These are phyloP conservation scores for Aureobasidium sp. DNA, from an alignment of 2,329 filamentous ascomycete species.

Conservation along the genomic window DNA sequence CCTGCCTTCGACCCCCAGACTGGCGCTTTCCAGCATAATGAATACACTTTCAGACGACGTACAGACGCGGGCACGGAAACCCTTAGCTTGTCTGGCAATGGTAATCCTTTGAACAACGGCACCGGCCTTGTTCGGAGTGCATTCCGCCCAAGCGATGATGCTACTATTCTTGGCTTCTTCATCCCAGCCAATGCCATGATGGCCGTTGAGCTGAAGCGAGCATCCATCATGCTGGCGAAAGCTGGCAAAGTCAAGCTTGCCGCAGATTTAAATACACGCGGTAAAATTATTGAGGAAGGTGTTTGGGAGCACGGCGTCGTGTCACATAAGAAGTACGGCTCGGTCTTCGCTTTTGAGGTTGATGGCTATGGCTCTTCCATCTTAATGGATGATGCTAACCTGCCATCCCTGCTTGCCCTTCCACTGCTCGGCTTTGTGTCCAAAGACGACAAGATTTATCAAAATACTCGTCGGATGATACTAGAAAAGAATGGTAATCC, in stretches of 20 bases:
- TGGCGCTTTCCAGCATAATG: slow-evolving; percentile 59
- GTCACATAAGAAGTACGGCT: slow-evolving; percentile 63
- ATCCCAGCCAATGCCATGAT: slow-evolving; percentile 97
- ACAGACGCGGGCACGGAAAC: slow-evolving; percentile 87
- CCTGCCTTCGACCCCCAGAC: slow-evolving; percentile 70
- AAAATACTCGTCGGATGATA: slow-evolving; percentile 81
- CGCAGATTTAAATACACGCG: slow-evolving; percentile 46
- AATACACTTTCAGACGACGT: slow-evolving; percentile 78
- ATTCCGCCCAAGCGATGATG: slow-evolving; percentile 91
- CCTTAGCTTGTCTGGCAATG: slow-evolving; percentile 69
- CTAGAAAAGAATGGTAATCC: slow-evolving; percentile 72
- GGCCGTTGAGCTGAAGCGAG: slow-evolving; percentile 74
- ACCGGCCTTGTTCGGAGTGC: slow-evolving; percentile 85
- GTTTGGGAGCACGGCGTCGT: slow-evolving; percentile 82
- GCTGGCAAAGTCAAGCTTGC: slow-evolving; percentile 50
- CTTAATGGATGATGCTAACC: slow-evolving; percentile 85
- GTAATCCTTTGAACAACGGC: slow-evolving; percentile 81
- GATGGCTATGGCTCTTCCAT: slow-evolving; percentile 78
- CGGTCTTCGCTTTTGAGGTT: slow-evolving; percentile 81
- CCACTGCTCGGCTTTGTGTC: slow-evolving; percentile 71
- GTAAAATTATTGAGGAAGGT: slow-evolving; percentile 62
- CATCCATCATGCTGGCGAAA: slow-evolving; percentile 59
- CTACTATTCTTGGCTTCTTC: slow-evolving; percentile 87
- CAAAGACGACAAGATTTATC: slow-evolving; percentile 61
- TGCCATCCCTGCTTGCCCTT: slow-evolving; percentile 71